Evolutionary conservation across 352 stramenopile genomes (phyloP).

Genomic region (Halophytophthora polymorphica): DNA sequence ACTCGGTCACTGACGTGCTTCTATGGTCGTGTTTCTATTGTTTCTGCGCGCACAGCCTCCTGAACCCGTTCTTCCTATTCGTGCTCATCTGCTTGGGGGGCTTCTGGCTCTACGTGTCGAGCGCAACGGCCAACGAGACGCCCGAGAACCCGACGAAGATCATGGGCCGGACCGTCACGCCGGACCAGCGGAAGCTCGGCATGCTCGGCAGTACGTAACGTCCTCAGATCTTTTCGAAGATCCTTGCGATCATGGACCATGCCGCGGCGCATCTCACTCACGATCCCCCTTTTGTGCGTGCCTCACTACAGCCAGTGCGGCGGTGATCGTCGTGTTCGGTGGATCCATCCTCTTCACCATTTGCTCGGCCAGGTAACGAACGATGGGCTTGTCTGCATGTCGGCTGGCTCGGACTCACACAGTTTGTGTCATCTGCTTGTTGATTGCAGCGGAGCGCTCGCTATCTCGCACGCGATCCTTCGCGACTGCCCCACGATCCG

Average conservation of each 20-base stretch:
- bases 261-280: constrained; percentile 5
- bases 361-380: constrained; percentile 69
- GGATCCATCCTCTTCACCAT: constrained; percentile 88
- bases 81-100: constrained; percentile 78
- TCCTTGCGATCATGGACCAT: not conserved
- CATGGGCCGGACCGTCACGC: constrained; percentile 61
- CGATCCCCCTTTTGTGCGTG: not conserved
- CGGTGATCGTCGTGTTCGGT: constrained; percentile 79
- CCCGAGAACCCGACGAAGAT: constrained; percentile 73
- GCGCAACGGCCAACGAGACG: constrained; percentile 60
- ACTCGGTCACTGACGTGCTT: not conserved
- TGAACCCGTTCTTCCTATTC: constrained; percentile 88
- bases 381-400: not conserved
- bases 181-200: constrained; percentile 79
- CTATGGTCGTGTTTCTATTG: constrained; percentile 1
- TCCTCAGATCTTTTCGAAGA: not conserved
- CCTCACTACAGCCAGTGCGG: constrained; percentile 50
- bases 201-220: constrained; percentile 59
- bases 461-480: constrained; percentile 75
- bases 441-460: constrained; percentile 51
- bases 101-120: constrained; percentile 83
- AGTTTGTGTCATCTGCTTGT: not conserved
- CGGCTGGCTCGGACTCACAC: not conserved
- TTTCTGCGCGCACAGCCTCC: constrained; percentile 43
- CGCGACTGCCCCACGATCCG: constrained; percentile 70